Evolutionary conservation across 352 stramenopile species (phyloP).

Genomic region (Phytophthora palmivora): DNA sequence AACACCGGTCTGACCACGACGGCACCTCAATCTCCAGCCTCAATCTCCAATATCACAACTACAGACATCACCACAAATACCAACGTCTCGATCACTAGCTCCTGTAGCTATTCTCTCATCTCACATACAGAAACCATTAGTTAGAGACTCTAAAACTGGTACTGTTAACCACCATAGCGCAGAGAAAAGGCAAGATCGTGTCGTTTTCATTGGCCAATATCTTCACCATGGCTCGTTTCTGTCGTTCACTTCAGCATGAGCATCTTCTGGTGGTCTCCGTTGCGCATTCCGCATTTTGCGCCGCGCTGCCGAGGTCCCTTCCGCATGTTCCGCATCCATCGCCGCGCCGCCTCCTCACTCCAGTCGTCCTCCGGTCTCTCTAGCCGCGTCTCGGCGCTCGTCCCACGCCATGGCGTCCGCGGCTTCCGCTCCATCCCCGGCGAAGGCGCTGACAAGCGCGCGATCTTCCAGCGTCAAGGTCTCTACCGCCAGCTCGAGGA

Average conservation of each 20-base stretch:
- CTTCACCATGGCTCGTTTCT: constrained; percentile 8
- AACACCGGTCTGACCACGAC: constrained; percentile 14
- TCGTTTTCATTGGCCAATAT: constrained; percentile 17
- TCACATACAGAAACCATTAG: not conserved
- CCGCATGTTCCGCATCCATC: constrained; percentile 59
- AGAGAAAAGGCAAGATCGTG: constrained; percentile 13
- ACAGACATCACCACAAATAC: not conserved
- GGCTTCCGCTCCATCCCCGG: constrained; percentile 59
- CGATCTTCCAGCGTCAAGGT: constrained; percentile 59
- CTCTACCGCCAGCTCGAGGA: constrained; percentile 66
- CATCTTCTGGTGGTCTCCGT: constrained; percentile 30
- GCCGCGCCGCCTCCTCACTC: constrained; percentile 32
- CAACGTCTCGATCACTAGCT: no score
- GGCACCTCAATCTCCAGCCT: not conserved
- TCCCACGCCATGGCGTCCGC: constrained; percentile 23
- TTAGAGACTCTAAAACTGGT: not conserved
- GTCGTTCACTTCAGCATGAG: constrained; percentile 23
- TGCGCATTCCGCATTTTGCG: constrained; percentile 26
- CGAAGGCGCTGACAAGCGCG: constrained; percentile 57
- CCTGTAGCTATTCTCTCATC: no score
- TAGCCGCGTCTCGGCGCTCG: constrained; percentile 26
- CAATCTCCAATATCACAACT: not conserved
- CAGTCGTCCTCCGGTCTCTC: constrained; percentile 28
- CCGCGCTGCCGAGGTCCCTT: constrained; percentile 8
- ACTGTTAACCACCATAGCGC: not conserved